Base-by-base conservation (phyloP, 2,329 filamentous ascomycete species). In the Westerdykella aurantiaca region DNA sequence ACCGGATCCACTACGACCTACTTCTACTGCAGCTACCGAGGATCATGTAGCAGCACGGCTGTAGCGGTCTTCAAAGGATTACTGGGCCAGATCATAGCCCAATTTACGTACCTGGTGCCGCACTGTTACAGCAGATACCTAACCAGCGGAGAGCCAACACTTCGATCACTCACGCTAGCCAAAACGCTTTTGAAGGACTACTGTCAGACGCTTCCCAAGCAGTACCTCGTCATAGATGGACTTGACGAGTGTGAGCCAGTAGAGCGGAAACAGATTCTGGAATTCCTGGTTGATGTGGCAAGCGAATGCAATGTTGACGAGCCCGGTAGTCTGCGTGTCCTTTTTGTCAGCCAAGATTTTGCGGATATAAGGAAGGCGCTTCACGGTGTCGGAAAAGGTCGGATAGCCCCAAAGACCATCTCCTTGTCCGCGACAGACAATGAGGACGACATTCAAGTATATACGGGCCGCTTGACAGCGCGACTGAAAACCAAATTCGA, bases 261-360 rank as follows among this genome's bases (percentile, higher is more conserved):
- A 2, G 55, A 61, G 23, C 47, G 57, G 41, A 57, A 55, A 34
- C 49, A 57, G 22, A 39, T 51, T 4, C 18, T 61, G 3, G 46
- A 56, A 1, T 42, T 38, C 12, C 34, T 63, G 4, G 38, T 53
- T 10, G 17, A 47, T 1, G 39, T 55, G 22, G 42, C 48, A 9
- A 43, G 31, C 16, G 34, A 49, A 34, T 55, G 49, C 18, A 51
- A 60, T 9, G 38, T 34, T 2, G 33, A 34, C 6, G 49, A 54
- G 0, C 46, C 56, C 9, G 56, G 55, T 5, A 56, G 51, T 23
- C 42, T 57, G 9, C 52, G 59, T 5, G 31, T 58, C 5, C 47
- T 63, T 3, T 21, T 62, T 12, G 49, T 62, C 25, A 62, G 59
- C 35, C 59, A 62, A 37, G 44, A 62, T 16, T 55, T 48, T 31